Evolutionary conservation across 495 filamentous ascomycete genomes (phyloP).

Genomic region (Tuber calosporum): DNA sequence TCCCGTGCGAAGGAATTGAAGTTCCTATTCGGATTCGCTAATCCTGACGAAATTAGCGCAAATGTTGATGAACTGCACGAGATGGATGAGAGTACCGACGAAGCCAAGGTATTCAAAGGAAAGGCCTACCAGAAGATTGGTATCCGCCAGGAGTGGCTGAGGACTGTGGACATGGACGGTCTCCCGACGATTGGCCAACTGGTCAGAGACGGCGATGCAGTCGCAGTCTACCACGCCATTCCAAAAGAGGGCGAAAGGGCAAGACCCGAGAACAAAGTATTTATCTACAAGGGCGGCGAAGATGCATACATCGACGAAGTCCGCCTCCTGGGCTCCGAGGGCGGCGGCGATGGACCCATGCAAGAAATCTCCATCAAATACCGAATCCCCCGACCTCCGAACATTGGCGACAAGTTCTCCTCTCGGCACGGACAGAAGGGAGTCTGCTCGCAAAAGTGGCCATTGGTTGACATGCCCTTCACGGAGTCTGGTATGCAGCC

Average conservation of each 20-base stretch:
- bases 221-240: constrained; percentile 87
- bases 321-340: constrained; percentile 58
- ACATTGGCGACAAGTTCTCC: constrained; percentile 98
- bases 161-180: constrained; percentile 75
- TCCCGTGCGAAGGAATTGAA: constrained; percentile 47
- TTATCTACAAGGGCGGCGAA: constrained; percentile 88
- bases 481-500: constrained; percentile 94
- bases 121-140: constrained; percentile 44
- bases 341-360: constrained; percentile 70
- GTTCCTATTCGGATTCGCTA: constrained; percentile 37
- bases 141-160: constrained; percentile 57
- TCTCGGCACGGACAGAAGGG: constrained; percentile 97
- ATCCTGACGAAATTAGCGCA: constrained; percentile 39
- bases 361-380: constrained; percentile 86
- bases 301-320: constrained; percentile 86
- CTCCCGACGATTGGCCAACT: constrained; percentile 68
- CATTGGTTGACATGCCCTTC: constrained; percentile 89
- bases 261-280: constrained; percentile 62
- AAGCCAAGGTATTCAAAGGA: constrained; percentile 23
- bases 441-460: constrained; percentile 96
- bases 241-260: constrained; percentile 67
- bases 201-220: constrained; percentile 69
- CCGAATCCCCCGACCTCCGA: constrained; percentile 77
- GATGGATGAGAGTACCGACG: constrained; percentile 43
- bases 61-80: constrained; percentile 41